Evolutionary conservation across 306 rosid genomes (phyloP), one percentile per base, ranked within the genome.

Genomic region (Vachellia collinsii): DNA sequence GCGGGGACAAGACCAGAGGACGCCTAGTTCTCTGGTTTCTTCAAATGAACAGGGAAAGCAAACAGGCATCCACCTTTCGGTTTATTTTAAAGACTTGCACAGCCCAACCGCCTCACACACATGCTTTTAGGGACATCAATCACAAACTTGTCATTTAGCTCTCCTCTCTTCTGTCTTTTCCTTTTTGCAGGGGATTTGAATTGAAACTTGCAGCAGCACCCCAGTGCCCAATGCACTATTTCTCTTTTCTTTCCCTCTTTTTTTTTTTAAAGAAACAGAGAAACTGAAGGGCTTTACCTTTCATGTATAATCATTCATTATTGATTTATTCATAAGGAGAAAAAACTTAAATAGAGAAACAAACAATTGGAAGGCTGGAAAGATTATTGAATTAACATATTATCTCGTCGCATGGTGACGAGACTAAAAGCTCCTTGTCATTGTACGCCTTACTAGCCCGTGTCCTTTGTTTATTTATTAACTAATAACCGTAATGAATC

Each of bases 81-180:
- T 75, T 75, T 70, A 44, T 70, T 63, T 75, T 71, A 46, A 58
- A 66, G 14, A 61, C 70, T 47, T 42, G 58, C 25, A 62, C 67
- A 47, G 69, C 34, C 2, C 34, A 29, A 29, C 34, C 2, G 34
- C 34, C 34, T 29, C 34, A 29, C 34, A 29, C 34, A 29, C 34
- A 29, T 29, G 34, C 34, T 29, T 29, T 63, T 77, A 72, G 78
- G 63, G 83, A 42, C 25, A 53, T 12, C 64, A 41, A 70, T 9
- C 63, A 8, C 34, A 56, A 29, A 56, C 34, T 3, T 56, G 63
- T 56, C 53, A 47, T 29, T 63, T 79, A 48, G 82, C 13, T 64
- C 12, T 42, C 36, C 34, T 29, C 34, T 29, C 34, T 29, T 29
- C 34, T 29, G 34, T 29, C 34, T 29, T 2, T 29, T 29, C 34